Base-by-base conservation (phyloP, 345 rosid genomes). In the Pugionium cornutum region DNA sequence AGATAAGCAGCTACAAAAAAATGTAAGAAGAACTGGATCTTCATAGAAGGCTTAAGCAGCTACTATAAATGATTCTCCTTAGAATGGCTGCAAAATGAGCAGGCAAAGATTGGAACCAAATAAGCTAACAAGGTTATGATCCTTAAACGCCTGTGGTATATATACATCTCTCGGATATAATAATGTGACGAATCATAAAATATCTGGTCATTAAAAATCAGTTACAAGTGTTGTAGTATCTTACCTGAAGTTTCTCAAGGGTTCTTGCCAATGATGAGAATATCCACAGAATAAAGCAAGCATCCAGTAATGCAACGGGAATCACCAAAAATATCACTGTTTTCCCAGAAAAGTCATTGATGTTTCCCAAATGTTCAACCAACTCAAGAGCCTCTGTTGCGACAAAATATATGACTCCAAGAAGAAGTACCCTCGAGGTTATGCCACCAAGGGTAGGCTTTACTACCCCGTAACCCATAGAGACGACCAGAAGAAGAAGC, bases 401-500 rank as follows among this genome's bases (percentile, higher is more conserved):
- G 9, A 83, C 65, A 74, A 92, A 83, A 80, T 92, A 92, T 5
- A 79, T 34, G 34, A 78, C 67, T 37, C 92, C 96, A 42, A 92
- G 97, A 56, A 92, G 82, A 75, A 92, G 74, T 35, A 89, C 89
- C 77, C 59, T 86, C 9, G 87, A 81, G 39, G 90, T 88, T 81
- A 89, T 70, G 57, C 97, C 91, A 66, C 98, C 95, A 59, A 92
- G 92, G 4, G 98, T 88, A 70, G 97, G 98, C 80, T 77, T 88
- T 50, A 92, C 92, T 29, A 92, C 98, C 27, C 98, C 96, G 58
- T 68, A 92, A 34, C 98, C 97, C 98, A 92, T 92, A 7, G 97
- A 86, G 45, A 92, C 96, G 1, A 88, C 97, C 80, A 89, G 63
- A 69, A 89, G 87, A 66, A 92, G 96, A 67, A 89, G 91, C 56